Base-by-base conservation (phyloP, 345 rosid genomes). In the Zanthoxylum bungeanum region DNA sequence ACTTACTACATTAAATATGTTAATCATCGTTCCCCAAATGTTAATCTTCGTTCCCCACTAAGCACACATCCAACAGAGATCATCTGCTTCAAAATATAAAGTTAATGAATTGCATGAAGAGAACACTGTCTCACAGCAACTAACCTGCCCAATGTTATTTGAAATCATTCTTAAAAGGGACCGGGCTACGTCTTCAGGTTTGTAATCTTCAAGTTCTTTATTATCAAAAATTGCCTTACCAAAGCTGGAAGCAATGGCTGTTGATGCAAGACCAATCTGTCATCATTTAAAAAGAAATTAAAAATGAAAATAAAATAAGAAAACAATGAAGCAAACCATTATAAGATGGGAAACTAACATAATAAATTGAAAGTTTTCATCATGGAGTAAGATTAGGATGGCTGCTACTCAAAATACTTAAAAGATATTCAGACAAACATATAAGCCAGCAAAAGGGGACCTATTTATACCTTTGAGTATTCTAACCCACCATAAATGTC, bases 141-240 rank as follows among this genome's bases (percentile, higher is more conserved):
- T 60, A 70, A 92, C 96, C 89, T 90, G 96, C 56, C 96, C 93
- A 44, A 90, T 77, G 74, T 92, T 92, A 73, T 92, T 90, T 22
- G 96, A 92, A 55, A 92, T 90, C 96, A 92, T 88, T 81, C 93
- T 78, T 67, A 92, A 33, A 69, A 92, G 96, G 9, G 98, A 87
- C 22, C 89, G 83, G 6, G 93, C 83, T 0, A 92, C 61, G 70
- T 92, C 98, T 82, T 92, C 97, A 56, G 86, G 85, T 49, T 83
- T 70, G 82, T 87, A 92, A 72, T 88, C 93, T 79, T 83, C 89
- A 30, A 88, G 88, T 73, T 87, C 96, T 81, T 84, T 90, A 42
- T 83, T 71, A 42, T 82, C 85, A 71, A 91, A 77, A 73, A 92
- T 87, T 60, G 91, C 88, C 84, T 88, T 92, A 28, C 97, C 97